Percentiles rank a stretch among this genome's conserved stretches.
phyloP scores from a whole-genome alignment of 164 flowering plant species.

The Annona squamosa region DNA sequence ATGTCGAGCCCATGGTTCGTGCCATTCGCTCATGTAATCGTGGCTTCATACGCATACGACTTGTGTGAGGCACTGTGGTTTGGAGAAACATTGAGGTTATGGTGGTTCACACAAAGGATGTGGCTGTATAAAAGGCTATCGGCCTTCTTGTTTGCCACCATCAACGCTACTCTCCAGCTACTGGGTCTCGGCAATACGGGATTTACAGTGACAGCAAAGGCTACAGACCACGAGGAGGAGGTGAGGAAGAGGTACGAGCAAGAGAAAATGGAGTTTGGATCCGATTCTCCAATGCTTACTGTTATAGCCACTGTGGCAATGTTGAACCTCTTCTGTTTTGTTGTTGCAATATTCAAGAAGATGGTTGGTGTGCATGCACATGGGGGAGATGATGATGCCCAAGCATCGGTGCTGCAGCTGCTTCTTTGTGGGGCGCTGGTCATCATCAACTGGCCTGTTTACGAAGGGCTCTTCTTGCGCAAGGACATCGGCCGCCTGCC shows the following conservation, averaged over 20 bases:
- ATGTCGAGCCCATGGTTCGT: slow-evolving; percentile 58
- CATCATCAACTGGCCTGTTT: slow-evolving; percentile 49
- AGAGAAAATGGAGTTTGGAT: slow-evolving; percentile 72
- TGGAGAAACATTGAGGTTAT: slow-evolving; percentile 47
- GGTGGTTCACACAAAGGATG: slow-evolving; percentile 72
- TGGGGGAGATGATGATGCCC: background rate
- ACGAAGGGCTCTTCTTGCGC: slow-evolving; percentile 48
- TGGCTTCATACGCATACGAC: slow-evolving; percentile 22
- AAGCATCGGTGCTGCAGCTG: slow-evolving; percentile 35
- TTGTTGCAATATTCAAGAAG: slow-evolving; percentile 29
- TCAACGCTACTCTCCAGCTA: slow-evolving; percentile 33
- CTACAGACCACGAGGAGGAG: slow-evolving; percentile 37
- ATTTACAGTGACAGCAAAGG: slow-evolving; percentile 51
- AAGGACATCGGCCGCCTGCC: slow-evolving; percentile 72
- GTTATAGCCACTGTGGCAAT: slow-evolving; percentile 48
- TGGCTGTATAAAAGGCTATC: slow-evolving; percentile 59
- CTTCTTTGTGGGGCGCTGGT: slow-evolving; percentile 38
- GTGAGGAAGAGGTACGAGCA: slow-evolving; percentile 35
- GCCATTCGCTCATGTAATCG: slow-evolving; percentile 45
- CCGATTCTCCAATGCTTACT: slow-evolving; percentile 45
- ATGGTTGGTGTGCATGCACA: background rate
- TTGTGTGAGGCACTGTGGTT: slow-evolving; percentile 34
- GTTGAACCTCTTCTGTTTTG: slow-evolving; percentile 43
- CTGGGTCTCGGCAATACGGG: slow-evolving; percentile 31
- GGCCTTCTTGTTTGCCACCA: slow-evolving; percentile 46